Percentiles rank a stretch among this genome's conserved stretches.
These are phyloP conservation scores for Fusarium sp. DNA, from an alignment of 2,329 filamentous ascomycete species.

Conservation along the genomic window DNA sequence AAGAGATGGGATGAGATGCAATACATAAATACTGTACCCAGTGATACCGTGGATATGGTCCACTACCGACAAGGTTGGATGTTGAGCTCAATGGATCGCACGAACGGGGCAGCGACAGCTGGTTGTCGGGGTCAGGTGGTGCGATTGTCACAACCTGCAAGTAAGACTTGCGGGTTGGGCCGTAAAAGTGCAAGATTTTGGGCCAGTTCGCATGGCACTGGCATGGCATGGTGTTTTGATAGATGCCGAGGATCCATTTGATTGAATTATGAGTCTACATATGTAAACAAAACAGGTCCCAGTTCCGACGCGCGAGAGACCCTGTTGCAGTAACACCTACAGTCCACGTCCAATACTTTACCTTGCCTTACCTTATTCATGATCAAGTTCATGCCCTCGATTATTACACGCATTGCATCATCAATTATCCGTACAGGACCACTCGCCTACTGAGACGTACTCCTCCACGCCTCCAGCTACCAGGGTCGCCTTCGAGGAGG, in stretches of 20 bases:
- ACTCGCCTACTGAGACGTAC: background rate
- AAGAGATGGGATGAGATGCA: background rate
- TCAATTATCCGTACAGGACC: slow-evolving; percentile 18
- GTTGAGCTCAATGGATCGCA: slow-evolving; percentile 22
- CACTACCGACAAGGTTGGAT: slow-evolving; percentile 31
- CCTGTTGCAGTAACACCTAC: slow-evolving; percentile 18
- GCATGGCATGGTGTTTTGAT: slow-evolving; percentile 30
- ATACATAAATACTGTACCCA: background rate
- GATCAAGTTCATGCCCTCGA: slow-evolving; percentile 16
- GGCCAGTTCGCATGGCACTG: slow-evolving; percentile 33
- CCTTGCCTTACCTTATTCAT: slow-evolving; percentile 11
- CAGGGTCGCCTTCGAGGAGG: slow-evolving; percentile 3
- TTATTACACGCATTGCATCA: slow-evolving; percentile 13
- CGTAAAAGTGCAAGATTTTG: slow-evolving; percentile 22
- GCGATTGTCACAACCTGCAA: slow-evolving; percentile 36
- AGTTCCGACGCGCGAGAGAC: slow-evolving; percentile 6
- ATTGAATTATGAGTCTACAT: slow-evolving; percentile 25
- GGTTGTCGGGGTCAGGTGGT: slow-evolving; percentile 41
- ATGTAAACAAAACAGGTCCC: slow-evolving; percentile 41
- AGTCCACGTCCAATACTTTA: slow-evolving; percentile 15
- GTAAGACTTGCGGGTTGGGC: slow-evolving; percentile 33
- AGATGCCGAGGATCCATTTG: slow-evolving; percentile 29
- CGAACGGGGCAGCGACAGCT: slow-evolving; percentile 38
- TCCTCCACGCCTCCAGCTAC: slow-evolving; percentile 6
- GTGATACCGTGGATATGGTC: slow-evolving; percentile 19